phyloP scores from a whole-genome alignment of 164 flowering plant species.

The Magnolia kwangsiensis region DNA sequence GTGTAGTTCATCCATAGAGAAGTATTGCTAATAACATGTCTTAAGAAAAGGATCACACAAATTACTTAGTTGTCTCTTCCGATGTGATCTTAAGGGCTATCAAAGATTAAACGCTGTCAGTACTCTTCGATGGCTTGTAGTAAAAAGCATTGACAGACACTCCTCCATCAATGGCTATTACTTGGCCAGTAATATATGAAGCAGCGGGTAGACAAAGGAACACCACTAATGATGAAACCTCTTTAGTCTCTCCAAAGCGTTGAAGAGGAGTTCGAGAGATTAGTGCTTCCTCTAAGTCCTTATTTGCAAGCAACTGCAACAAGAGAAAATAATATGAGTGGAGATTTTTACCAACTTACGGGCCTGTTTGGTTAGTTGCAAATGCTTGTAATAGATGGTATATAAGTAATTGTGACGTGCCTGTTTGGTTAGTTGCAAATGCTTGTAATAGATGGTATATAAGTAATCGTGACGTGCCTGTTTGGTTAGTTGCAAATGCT shows the following conservation, averaged over 20 bases:
- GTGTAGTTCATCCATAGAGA: no score
- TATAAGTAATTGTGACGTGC: no score
- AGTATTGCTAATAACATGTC: no score
- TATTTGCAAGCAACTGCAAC: constrained; percentile 35
- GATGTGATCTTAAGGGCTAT: no score
- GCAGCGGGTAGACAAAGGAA: constrained; percentile 76
- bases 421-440: no score
- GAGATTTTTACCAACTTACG: not conserved
- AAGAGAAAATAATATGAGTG: not conserved
- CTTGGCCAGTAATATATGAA: constrained; percentile 76
- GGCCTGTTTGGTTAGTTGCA: no score
- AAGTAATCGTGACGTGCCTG: no score
- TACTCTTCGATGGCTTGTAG: constrained; percentile 14
- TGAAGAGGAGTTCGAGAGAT: constrained; percentile 52
- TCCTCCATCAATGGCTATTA: constrained; percentile 75
- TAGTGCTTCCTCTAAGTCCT: constrained; percentile 33
- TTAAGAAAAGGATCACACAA: no score
- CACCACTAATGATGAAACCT: constrained; percentile 63
- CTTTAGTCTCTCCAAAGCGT: constrained; percentile 57
- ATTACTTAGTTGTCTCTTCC: no score
- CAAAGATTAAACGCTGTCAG: not conserved
- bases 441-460: no score
- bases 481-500: no score
- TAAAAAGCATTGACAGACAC: constrained; percentile 49
- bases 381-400: no score